Evolutionary conservation across 176 grass and related monocot genomes (phyloP).

Genomic region (Zoysia pacifica): DNA sequence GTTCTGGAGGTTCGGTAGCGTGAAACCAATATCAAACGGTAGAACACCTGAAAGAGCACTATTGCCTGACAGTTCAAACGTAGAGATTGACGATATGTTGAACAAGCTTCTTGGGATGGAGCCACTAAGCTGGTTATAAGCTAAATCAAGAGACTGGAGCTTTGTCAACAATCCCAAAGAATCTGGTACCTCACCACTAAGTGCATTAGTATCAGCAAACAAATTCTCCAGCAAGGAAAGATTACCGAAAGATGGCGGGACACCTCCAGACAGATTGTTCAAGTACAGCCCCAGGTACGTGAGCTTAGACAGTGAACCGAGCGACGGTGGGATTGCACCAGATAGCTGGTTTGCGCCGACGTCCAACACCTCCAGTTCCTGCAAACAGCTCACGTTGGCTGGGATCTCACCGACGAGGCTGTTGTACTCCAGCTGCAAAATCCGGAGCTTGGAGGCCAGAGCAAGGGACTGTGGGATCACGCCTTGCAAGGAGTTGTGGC

Average conservation of each 20-base stretch:
- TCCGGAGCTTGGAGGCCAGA: slow-evolving; percentile 18
- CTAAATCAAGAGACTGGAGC: slow-evolving; percentile 7
- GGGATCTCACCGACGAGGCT: slow-evolving; percentile 17
- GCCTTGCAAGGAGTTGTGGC: slow-evolving; percentile 22
- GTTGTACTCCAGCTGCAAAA: slow-evolving; percentile 29
- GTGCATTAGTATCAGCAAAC: background rate
- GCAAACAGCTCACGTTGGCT: slow-evolving; percentile 17
- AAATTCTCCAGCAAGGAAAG: background rate
- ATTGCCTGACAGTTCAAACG: background rate
- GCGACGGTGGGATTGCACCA: background rate
- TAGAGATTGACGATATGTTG: slow-evolving; percentile 12
- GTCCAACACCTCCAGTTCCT: slow-evolving; percentile 2
- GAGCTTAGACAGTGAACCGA: slow-evolving; percentile 22
- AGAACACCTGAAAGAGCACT: slow-evolving; percentile 24
- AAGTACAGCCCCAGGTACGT: slow-evolving; percentile 2
- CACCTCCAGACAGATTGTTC: slow-evolving; percentile 18
- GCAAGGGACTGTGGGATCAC: slow-evolving; percentile 4
- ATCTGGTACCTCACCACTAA: slow-evolving; percentile 15
- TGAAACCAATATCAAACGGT: background rate
- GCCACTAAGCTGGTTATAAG: slow-evolving; percentile 6
- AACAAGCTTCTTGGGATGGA: slow-evolving; percentile 14
- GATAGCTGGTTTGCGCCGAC: slow-evolving; percentile 17
- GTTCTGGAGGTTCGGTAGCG: slow-evolving; percentile 24
- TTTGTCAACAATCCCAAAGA: slow-evolving; percentile 6
- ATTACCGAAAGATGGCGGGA: slow-evolving; percentile 16